Evolutionary conservation across 2,329 filamentous ascomycete genomes (phyloP), one percentile per base, ranked within the genome.

Genomic region (Colletotrichum sp.): DNA sequence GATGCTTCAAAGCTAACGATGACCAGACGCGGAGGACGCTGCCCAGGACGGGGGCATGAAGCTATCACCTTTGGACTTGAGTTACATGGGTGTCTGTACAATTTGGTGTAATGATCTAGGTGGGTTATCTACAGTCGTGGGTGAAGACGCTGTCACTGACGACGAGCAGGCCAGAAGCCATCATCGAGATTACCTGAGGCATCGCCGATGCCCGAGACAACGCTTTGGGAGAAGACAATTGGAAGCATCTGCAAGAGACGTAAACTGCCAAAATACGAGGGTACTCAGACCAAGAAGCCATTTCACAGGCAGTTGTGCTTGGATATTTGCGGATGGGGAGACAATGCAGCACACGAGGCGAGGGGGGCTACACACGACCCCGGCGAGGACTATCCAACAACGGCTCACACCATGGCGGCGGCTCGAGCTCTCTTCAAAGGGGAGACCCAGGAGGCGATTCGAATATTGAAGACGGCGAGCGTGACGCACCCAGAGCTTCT

Each of bases 391-490:
- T 88, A 87, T 78, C 88, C 87, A n/a, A 91, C 89, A 2, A 88
- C 88, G 3, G 87, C 87, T 78, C 88, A 94, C 81, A 96, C 95
- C 66, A 95, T 94, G 88, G 93, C 93, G 13, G 93, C 95, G 26
- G 94, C 94, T 0, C 91, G 94, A 77, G 94, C 95, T 3, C 87
- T 96, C 2, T 95, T 96, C 82, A 91, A 93, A 72, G 94, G 94
- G 15, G 89, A 94, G 80, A 92, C 90, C 36, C 89, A 92, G 55
- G 88, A 93, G 70, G 94, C 95, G 3, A 90, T 96, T 9, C 89
- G 92, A 71, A 90, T 95, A 13, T 89, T 96, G 30, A 94, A 94
- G 78, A 89, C 88, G 59, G 92, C 93, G 6, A 94, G 94, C 78
- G 88, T 90, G 5, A 87, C 88, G 10, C 88, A 92, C 72, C 90